Base-by-base conservation (phyloP, 2,329 filamentous ascomycete genomes). In the Fusarium domesticum region DNA sequence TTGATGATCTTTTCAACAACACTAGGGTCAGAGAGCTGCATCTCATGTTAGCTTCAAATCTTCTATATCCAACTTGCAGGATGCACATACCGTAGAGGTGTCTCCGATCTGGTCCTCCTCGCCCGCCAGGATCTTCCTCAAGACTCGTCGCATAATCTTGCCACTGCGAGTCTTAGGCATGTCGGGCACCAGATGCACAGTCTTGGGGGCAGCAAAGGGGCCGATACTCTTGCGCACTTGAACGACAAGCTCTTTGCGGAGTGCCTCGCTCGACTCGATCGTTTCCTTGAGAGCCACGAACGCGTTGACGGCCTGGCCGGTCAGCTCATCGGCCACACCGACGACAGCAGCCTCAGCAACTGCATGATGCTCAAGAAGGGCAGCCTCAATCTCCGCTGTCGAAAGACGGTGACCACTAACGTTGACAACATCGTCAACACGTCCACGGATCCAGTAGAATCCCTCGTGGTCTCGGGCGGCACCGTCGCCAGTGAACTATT, bases 401-500 rank as follows among this genome's bases (percentile, higher is more conserved):
- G 92, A 97, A 51, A 98, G 78, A 67, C 93, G 86, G 71, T 98
- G 93, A 19, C 93, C 93, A 59, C 87, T 93, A 51, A 98, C 93
- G 70, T 98, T 98, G 68, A 98, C 92, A 34, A 98, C 93, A 62
- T 98, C 93, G 65, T 98, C 93, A 41, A 98, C 93, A 69, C 93
- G 90, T 55, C 93, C 93, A 51, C 93, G 89, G 67, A 98, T 98
- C 93, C 93, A 98, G 82, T 97, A 98, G 77, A 96, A 98, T 45
- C 93, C 93, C 62, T 98, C 93, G 70, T 96, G 87, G 67, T 98
- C 93, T 64, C 93, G 88, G 48, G 88, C 93, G 43, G 93, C 93
- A 64, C 93, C 93, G 65, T 98, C 93, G 46, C 89, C 89, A 14
- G 89, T 93, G 73, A 93, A 95, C 84, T 89, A 56, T 38, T 18